Evolutionary conservation across 2,329 filamentous ascomycete species (phyloP).

Genomic region (Penicillium paneum): DNA sequence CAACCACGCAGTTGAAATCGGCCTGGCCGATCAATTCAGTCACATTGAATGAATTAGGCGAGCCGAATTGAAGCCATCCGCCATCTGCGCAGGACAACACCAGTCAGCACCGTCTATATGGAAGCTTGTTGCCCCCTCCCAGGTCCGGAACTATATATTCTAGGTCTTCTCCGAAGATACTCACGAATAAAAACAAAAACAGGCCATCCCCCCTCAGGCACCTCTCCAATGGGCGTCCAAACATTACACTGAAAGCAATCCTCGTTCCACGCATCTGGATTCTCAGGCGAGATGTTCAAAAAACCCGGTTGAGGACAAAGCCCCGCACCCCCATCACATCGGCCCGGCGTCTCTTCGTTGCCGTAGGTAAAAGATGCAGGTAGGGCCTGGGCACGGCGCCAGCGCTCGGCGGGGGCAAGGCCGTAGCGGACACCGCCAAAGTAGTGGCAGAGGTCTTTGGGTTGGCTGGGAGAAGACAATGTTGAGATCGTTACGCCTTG

Average conservation of each 20-base stretch:
- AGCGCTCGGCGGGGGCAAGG: conserved; percentile 50
- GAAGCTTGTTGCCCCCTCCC: background rate
- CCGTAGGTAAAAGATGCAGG: conserved; percentile 52
- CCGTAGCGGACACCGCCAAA: conserved; percentile 58
- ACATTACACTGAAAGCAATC: conserved; percentile 58
- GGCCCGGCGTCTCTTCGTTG: conserved; percentile 46
- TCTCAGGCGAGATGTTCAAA: conserved; percentile 21
- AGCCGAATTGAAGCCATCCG: conserved; percentile 57
- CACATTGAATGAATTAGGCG: conserved; percentile 48
- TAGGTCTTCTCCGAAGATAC: conserved; percentile 11
- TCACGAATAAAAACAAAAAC: conserved; percentile 57
- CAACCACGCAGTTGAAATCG: conserved; percentile 49
- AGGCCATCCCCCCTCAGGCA: conserved; percentile 51
- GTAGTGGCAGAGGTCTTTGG: conserved; percentile 45
- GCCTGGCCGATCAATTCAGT: conserved; percentile 51
- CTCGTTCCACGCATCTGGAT: conserved; percentile 44
- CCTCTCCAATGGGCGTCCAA: conserved; percentile 51
- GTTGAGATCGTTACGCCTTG: conserved; percentile 48
- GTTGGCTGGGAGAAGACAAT: conserved; percentile 24
- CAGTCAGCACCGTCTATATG: background rate
- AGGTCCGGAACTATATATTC: background rate
- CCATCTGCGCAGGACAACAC: conserved; percentile 41
- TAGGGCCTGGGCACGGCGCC: conserved; percentile 49
- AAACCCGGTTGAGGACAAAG: conserved; percentile 53
- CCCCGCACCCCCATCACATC: conserved; percentile 39